Evolutionary conservation across 495 filamentous ascomycete genomes (phyloP), one percentile per base, ranked within the genome.

Genomic region (Hyaloscypha hepaticicola): DNA sequence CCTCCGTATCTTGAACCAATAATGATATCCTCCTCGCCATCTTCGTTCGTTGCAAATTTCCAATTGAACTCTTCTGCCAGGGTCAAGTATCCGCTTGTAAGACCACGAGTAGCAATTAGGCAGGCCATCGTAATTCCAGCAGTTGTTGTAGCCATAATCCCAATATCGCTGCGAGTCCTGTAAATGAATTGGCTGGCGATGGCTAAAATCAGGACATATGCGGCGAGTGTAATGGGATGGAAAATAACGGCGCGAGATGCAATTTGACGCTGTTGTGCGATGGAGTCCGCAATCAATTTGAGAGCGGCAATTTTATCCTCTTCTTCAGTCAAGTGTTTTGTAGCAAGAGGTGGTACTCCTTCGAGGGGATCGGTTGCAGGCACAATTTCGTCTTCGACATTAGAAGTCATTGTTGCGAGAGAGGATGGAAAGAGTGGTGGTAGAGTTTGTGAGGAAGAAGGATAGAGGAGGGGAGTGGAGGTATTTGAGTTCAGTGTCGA

Each of bases 211-310:
- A 80, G 27, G 27, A 78, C 56, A 28, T 78, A 72, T 2, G 73
- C 50, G 0, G 78, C 69, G 0, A 86, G 72, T 48, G 73, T 73
- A 33, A 79, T 48, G 0, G 83, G 82, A 68, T 85, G 79, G 63
- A 78, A 77, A 45, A 90, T 74, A 8, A 91, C 69, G 55, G 78
- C 69, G 8, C 69, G 70, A 14, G 80, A 76, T n/a, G 87, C 80
- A 6, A 75, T 27, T 69, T 87, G 81, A 26, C 86, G 82, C 67
- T 89, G 86, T 67, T 90, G 85, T 16, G 86, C 85, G 57, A 91
- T 77, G 45, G 81, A 83, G 73, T 84, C 78, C 14, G 85, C 76
- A 61, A 88, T 75, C 11, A 88, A 79, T 34, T 75, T 75, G 21
- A 87, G 75, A 5, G 81, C 77, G 16, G 77, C 65, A 41, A 77